Base-by-base conservation (phyloP, 805 yeast species). In the Candida namnaoensis region DNA sequence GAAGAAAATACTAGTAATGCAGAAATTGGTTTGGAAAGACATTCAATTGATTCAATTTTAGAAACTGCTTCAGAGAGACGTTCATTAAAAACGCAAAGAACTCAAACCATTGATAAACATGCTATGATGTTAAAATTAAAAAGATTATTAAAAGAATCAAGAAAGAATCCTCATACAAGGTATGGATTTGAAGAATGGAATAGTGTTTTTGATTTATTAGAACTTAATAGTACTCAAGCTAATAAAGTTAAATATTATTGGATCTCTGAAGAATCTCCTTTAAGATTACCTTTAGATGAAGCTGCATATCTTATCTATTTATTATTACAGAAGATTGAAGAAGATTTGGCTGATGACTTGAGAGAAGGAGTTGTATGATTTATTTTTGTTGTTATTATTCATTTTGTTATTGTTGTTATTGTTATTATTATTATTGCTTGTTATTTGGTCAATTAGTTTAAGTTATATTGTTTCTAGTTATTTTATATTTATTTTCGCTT, bases 241-340 rank as follows among this genome's bases (percentile, higher is more conserved):
- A 45, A 51, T 3, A 41, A 57, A 23, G 49, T 55, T 3, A 57
- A 63, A 36, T 47, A 61, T 2, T 80, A 66, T 52, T 87, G 95
- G 95, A 48, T 86, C 2, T 69, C 82, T 7, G 77, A 76, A 2
- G 52, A 60, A 1, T 79, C 88, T 1, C 95, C 95, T 0, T 61
- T 87, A 35, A 67, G 82, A 37, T 75, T 72, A 42, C 93, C 93
- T 0, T 62, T 82, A 34, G 72, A 71, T 48, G 88, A 87, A 54
- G 78, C 88, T 0, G 75, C 77, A 43, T 84, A 75, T 51, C 71
- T 84, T 32, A 56, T 72, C 28, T 56, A 67, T 41, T 58, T 71
- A 41, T 38, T 65, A 6, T 58, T 58, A 49, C 48, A 41, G 14
- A 54, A 49, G 33, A 41, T 61, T 5, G 62, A 52, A 30, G 30